Evolutionary conservation across 306 rosid species (phyloP).

Genomic region (Gastrolobium villosum): DNA sequence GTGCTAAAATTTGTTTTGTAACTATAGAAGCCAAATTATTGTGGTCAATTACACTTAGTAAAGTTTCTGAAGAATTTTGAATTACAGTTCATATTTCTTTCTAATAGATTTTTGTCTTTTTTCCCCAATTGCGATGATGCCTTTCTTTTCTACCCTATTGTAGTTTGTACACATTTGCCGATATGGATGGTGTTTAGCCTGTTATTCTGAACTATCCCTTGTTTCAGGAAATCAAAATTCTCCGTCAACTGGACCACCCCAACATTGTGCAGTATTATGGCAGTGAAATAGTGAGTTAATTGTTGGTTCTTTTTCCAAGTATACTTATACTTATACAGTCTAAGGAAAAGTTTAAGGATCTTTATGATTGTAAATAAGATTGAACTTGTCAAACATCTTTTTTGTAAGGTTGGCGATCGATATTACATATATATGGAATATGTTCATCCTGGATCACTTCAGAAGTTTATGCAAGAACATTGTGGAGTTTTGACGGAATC

Average conservation of each 20-base stretch:
- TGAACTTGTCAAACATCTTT: constrained; percentile 23
- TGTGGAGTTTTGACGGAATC: constrained; percentile 84
- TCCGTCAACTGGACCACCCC: constrained; percentile 76
- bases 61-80: constrained; percentile 29
- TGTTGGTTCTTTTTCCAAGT: constrained; percentile 28
- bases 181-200: constrained; percentile 21
- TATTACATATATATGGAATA: constrained; percentile 93
- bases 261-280: constrained; percentile 93
- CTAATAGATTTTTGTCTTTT: background rate
- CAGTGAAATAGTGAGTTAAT: constrained; percentile 77
- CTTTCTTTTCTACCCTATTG: background rate
- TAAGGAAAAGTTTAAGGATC: constrained; percentile 17
- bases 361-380: constrained; percentile 27
- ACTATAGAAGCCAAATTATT: constrained; percentile 21
- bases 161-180: constrained; percentile 17
- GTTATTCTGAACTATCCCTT: constrained; percentile 45
- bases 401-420: constrained; percentile 73
- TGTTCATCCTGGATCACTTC: constrained; percentile 86
- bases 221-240: constrained; percentile 89
- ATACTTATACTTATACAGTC: constrained; percentile 29
- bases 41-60: constrained; percentile 17
- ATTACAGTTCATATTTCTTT: constrained; percentile 16
- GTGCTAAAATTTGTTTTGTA: constrained; percentile 3
- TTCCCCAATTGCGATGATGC: background rate
- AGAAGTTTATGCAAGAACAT: constrained; percentile 77